Percentiles rank a stretch among this genome's conserved stretches.
phyloP scores from a whole-genome alignment of 1,284 basidiomycete species.

The Trametes pubescens region DNA sequence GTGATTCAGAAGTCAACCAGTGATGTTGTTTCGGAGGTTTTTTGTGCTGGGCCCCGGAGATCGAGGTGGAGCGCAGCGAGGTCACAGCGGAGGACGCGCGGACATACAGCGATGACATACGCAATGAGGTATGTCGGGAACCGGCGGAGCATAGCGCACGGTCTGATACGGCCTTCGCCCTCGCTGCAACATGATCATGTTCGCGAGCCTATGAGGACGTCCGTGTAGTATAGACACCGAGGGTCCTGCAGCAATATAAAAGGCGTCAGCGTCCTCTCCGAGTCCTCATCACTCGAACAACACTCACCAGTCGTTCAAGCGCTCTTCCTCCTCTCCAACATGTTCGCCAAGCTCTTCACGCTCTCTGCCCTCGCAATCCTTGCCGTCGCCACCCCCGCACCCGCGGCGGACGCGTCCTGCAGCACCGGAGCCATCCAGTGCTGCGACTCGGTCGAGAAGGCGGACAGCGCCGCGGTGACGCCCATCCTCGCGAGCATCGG shows the following conservation, averaged over 20 bases:
- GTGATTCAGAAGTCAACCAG: not conserved
- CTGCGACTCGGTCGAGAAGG: constrained; percentile 34
- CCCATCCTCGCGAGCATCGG: constrained; percentile 30
- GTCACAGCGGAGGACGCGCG: not conserved
- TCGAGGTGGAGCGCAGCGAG: not conserved
- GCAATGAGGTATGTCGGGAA: not conserved
- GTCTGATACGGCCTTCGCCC: not conserved
- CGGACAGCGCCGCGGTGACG: constrained; percentile 12
- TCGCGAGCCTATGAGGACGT: not conserved
- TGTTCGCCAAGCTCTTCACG: constrained; percentile 13
- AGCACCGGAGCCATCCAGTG: constrained; percentile 37
- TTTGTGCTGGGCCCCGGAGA: not conserved
- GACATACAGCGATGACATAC: not conserved
- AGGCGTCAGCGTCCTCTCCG: not conserved
- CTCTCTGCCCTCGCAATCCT: constrained; percentile 4
- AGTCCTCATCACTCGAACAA: constrained; percentile 9
- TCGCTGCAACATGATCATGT: not conserved
- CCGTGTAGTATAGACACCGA: not conserved
- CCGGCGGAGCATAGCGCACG: not conserved
- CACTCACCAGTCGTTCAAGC: constrained; percentile 12
- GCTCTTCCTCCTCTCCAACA: constrained; percentile 1
- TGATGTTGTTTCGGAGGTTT: not conserved
- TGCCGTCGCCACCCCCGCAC: constrained; percentile 1
- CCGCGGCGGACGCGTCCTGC: constrained; percentile 22
- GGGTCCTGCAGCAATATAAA: constrained; percentile 2